phyloP scores from a whole-genome alignment of 768 basidiomycete genomes.

The Mycena amicta region DNA sequence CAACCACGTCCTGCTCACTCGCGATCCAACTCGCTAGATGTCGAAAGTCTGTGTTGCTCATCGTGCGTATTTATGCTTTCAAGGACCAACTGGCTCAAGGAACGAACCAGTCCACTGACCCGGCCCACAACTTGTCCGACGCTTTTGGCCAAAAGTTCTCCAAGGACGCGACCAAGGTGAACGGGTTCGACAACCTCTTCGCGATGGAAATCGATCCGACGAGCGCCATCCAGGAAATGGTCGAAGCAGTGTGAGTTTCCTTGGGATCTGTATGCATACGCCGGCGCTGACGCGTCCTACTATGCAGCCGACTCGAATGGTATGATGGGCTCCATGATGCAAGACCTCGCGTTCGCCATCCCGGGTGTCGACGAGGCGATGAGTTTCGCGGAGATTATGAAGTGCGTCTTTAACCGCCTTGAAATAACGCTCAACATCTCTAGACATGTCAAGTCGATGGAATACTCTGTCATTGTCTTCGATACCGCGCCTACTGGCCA shows the following conservation, averaged over 20 bases:
- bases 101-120: conserved; percentile 84
- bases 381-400: conserved; percentile 99
- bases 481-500: conserved; percentile 99
- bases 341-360: conserved; percentile 98
- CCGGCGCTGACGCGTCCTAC: not conserved
- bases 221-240: conserved; percentile 98
- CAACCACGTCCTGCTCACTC: conserved; percentile 95
- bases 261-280: conserved; percentile 1
- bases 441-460: conserved; percentile 99
- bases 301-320: conserved; percentile 77
- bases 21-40: conserved; percentile 93
- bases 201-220: conserved; percentile 99
- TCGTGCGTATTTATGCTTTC: conserved; percentile 56
- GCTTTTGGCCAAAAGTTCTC: conserved; percentile 99
- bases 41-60: conserved; percentile 94
- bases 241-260: conserved; percentile 88
- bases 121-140: conserved; percentile 99
- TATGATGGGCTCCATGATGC: conserved; percentile 99
- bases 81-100: not conserved
- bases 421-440: not conserved
- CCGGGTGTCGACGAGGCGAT: conserved; percentile 99
- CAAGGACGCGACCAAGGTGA: conserved; percentile 97
- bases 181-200: conserved; percentile 93
- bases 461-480: conserved; percentile 99
- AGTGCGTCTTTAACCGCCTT: conserved; percentile 55